Evolutionary conservation across 1,139 yeast genomes (phyloP).

Genomic region (Pichia norvegensis): DNA sequence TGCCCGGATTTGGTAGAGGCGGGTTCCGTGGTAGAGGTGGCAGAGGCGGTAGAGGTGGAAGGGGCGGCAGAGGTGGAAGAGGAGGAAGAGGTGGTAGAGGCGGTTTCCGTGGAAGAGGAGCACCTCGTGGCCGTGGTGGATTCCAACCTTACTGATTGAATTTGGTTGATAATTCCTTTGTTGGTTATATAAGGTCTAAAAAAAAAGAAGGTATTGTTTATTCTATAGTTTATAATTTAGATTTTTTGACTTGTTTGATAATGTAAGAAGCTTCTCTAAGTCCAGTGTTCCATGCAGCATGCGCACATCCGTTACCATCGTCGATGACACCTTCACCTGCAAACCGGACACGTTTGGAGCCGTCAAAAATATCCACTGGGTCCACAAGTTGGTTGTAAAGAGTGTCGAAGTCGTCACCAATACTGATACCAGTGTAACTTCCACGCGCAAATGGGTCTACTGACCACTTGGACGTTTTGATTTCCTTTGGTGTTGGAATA

Average conservation of each 20-base stretch:
- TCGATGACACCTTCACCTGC: constrained; percentile 79
- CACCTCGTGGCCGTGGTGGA: constrained; percentile 30
- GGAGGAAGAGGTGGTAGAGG: constrained; percentile 1
- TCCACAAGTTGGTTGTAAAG: constrained; percentile 19
- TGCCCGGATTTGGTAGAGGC: constrained; percentile 46
- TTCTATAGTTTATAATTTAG: constrained; percentile 16
- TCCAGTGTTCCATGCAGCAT: constrained; percentile 72
- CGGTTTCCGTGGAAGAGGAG: constrained; percentile 19
- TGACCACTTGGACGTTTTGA: constrained; percentile 63
- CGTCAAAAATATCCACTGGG: constrained; percentile 27
- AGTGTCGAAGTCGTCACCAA: constrained; percentile 24
- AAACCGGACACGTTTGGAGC: constrained; percentile 46
- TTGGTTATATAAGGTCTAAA: not conserved
- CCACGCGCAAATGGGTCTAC: constrained; percentile 62
- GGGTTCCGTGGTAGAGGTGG: constrained; percentile 32
- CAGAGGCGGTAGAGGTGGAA: constrained; percentile 25
- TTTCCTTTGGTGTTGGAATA: constrained; percentile 42
- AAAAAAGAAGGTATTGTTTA: constrained; percentile 1
- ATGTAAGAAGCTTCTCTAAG: constrained; percentile 49
- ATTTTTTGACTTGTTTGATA: constrained; percentile 18
- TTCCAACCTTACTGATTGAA: constrained; percentile 1
- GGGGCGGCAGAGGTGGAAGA: constrained; percentile 31
- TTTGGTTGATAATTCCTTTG: no score
- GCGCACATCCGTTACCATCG: constrained; percentile 82
- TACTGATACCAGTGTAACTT: constrained; percentile 47